A percentile compares a stretch with the other conserved stretches of the same genome.
Evolutionary conservation across 306 rosid genomes (phyloP).

Genomic region (Gynostemma pentaphyllum): DNA sequence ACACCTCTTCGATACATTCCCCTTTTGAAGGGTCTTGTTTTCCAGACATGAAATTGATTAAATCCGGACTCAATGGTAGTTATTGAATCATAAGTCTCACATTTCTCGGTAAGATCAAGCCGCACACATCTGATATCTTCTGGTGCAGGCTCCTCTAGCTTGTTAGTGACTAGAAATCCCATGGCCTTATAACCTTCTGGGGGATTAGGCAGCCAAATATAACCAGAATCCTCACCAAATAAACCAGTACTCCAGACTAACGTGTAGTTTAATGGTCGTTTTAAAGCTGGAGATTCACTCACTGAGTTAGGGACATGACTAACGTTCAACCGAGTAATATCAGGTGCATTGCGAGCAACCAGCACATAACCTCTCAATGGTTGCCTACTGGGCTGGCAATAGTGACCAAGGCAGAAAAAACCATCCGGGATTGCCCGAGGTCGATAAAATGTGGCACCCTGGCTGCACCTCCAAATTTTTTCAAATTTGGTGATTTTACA

Average conservation of each 20-base stretch:
- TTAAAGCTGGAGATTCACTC: conserved; percentile 38
- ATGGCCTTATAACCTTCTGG: conserved; percentile 68
- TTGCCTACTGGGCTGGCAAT: conserved; percentile 47
- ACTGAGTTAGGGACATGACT: background rate
- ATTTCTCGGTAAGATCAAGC: conserved; percentile 65
- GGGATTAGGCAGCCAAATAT: conserved; percentile 82
- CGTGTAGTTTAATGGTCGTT: conserved; percentile 45
- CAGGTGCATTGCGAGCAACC: conserved; percentile 40
- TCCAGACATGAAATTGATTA: conserved; percentile 49
- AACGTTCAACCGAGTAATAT: conserved; percentile 15
- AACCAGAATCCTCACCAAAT: conserved; percentile 38
- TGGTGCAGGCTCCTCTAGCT: conserved; percentile 38
- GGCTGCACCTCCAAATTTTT: conserved; percentile 47
- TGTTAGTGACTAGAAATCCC: conserved; percentile 58
- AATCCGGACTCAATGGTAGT: conserved; percentile 30
- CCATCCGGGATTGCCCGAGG: conserved; percentile 62
- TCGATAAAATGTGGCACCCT: conserved; percentile 55
- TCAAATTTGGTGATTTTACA: conserved; percentile 35
- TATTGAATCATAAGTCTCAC: conserved; percentile 43
- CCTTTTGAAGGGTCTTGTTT: conserved; percentile 50
- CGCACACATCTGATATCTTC: conserved; percentile 67
- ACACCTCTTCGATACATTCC: conserved; percentile 60
- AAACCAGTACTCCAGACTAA: conserved; percentile 61
- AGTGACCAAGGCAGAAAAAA: conserved; percentile 74
- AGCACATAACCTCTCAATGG: conserved; percentile 65